Evolutionary conservation across 1,284 basidiomycete genomes (phyloP).

Genomic region (Melampsora americana): DNA sequence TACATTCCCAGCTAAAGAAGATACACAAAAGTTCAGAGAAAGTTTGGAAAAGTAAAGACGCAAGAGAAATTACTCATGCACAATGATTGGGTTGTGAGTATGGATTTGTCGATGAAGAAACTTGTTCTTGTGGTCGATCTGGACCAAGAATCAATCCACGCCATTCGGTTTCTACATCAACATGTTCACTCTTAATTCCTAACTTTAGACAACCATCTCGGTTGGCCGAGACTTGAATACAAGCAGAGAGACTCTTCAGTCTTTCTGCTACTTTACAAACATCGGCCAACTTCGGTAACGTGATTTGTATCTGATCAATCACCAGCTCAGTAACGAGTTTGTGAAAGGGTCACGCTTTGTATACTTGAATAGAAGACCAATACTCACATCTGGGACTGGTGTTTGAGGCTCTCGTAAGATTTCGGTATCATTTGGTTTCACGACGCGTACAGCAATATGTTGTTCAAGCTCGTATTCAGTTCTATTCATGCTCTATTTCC

Average conservation of each 20-base stretch:
- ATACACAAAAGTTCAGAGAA: conserved; percentile 4
- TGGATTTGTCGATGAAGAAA: not conserved
- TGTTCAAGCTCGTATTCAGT: conserved; percentile 49
- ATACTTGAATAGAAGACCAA: not conserved
- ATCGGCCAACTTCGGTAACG: conserved; percentile 72
- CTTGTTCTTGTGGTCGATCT: not conserved
- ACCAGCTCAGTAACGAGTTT: conserved; percentile 7
- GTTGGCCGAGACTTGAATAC: conserved; percentile 70
- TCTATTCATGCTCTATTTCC: conserved; percentile 17
- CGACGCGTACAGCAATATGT: conserved; percentile 61
- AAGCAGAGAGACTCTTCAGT: conserved; percentile 69
- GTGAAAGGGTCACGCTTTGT: conserved; percentile 3
- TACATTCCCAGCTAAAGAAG: not conserved
- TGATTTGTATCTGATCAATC: conserved; percentile 67
- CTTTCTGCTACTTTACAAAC: conserved; percentile 74
- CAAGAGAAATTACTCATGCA: not conserved
- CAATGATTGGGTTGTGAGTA: not conserved
- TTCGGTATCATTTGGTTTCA: conserved; percentile 69
- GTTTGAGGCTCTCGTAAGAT: conserved; percentile 76
- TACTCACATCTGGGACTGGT: conserved; percentile 74
- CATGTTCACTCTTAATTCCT: conserved; percentile 50
- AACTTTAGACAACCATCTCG: conserved; percentile 56
- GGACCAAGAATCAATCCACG: conserved; percentile 14
- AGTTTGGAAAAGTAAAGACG: not conserved
- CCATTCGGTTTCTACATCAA: conserved; percentile 38